Evolutionary conservation across 116 monocot species (phyloP), one percentile per base, ranked within the genome.

Genomic region (Posidonia oceanica): DNA sequence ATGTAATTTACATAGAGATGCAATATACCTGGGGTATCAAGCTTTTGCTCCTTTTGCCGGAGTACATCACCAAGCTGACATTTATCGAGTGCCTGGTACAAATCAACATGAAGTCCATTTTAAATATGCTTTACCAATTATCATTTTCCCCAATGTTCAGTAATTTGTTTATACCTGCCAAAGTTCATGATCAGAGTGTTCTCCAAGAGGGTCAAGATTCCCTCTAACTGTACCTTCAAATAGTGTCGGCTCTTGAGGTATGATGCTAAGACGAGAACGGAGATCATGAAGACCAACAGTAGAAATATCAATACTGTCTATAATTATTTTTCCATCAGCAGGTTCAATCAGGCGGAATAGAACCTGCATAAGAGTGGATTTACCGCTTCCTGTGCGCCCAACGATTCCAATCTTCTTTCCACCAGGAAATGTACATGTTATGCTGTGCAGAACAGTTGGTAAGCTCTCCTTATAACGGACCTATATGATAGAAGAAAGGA

Each of bases 311-410:
- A 92, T 70, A 59, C 72, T 63, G 55, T 97, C 93, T 44, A 97
- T 86, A 15, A 91, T 72, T 21, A 97, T 97, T 75, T 83, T 87
- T 14, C 97, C 97, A 70, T 55, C 76, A 29, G 73, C 62, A 23
- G 97, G 97, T 75, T 97, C 97, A 62, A 97, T 78, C 52, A 97
- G 61, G 18, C 97, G 89, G 71, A 97, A 97, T 42, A 97, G 72
- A 29, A 93, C 89, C 80, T 97, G 93, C 63, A 97, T 92, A 57
- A 97, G 83, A 69, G 97, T 97, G 60, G 97, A 97, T 82, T 97
- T 97, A 51, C 97, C 97, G 53, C 97, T 97, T 73, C 97, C 97
- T 29, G 97, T 97, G 14, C 97, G 87, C 22, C 97, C 97, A 61
- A 97, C 97, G 72, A 97, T 92, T 56, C 97, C 97, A 18, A 92